A percentile compares a stretch with the other conserved stretches of the same genome.
phyloP scores from a whole-genome alignment of 176 grass and related monocot genomes.

The Ensete glaucum region DNA sequence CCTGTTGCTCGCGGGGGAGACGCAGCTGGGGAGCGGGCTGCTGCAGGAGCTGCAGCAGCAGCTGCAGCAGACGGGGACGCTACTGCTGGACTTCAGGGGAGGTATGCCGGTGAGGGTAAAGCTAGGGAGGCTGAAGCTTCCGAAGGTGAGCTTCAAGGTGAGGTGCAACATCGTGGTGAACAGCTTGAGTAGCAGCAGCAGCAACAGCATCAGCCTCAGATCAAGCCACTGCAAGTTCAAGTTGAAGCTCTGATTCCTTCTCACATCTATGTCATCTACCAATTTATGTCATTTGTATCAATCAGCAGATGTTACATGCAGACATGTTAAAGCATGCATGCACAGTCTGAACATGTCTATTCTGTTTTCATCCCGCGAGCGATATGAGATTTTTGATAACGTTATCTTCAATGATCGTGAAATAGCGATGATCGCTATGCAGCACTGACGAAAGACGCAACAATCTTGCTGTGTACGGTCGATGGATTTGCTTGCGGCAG shows the following conservation, averaged over 20 bases:
- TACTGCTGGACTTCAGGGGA: slow-evolving; percentile 47
- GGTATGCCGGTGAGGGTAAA: slow-evolving; percentile 58
- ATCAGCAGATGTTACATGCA: too few relatives aligned
- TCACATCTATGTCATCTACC: too few relatives aligned
- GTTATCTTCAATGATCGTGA: too few relatives aligned
- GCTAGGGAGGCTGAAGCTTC: slow-evolving; percentile 60
- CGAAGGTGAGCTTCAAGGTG: slow-evolving; percentile 53
- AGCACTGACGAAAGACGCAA: too few relatives aligned
- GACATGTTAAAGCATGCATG: too few relatives aligned
- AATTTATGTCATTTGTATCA: not conserved
- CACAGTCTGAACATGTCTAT: too few relatives aligned
- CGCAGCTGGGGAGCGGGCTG: slow-evolving; percentile 37
- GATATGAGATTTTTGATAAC: too few relatives aligned
- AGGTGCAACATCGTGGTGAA: slow-evolving; percentile 47
- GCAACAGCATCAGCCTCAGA: slow-evolving; percentile 34
- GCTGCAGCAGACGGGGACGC: slow-evolving; percentile 28
- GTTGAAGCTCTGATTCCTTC: slow-evolving; percentile 46
- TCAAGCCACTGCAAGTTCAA: slow-evolving; percentile 78
- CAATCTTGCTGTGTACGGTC: too few relatives aligned
- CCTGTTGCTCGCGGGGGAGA: slow-evolving; percentile 40
- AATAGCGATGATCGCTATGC: too few relatives aligned
- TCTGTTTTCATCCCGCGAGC: too few relatives aligned
- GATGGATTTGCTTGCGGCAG: too few relatives aligned
- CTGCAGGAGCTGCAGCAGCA: slow-evolving; percentile 25
- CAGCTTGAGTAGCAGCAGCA: slow-evolving; percentile 24